These are phyloP conservation scores for Tetrapyrgos nigripes DNA, from an alignment of 1,284 basidiomycete species.

Conservation along the genomic window DNA sequence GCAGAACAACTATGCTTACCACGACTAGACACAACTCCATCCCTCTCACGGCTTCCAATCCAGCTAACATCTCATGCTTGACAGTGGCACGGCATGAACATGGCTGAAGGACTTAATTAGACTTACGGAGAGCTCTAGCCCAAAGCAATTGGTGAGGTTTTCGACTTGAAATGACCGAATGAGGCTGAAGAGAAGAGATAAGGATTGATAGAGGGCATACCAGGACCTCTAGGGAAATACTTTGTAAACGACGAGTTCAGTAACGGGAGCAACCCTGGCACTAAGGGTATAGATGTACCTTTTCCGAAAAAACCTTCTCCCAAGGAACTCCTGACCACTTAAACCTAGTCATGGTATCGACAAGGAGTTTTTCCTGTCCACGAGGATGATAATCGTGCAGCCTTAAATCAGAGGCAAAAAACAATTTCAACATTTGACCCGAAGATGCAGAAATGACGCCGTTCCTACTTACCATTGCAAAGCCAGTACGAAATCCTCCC, in stretches of 20 bases:
- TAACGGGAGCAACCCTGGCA: background rate
- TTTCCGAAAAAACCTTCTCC: conserved; percentile 44
- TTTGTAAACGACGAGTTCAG: background rate
- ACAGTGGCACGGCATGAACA: conserved; percentile 49
- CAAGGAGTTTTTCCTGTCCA: conserved; percentile 55
- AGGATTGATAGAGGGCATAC: background rate
- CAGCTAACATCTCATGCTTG: conserved; percentile 51
- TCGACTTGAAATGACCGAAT: conserved; percentile 30
- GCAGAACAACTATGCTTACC: conserved; percentile 31
- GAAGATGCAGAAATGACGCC: background rate
- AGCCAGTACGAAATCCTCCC: conserved; percentile 63
- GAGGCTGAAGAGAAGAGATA: background rate
- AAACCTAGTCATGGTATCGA: conserved; percentile 61
- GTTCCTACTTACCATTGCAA: conserved; percentile 58
- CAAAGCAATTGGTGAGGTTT: conserved; percentile 41
- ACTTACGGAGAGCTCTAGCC: conserved; percentile 18
- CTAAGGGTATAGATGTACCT: no score
- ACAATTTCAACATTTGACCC: background rate
- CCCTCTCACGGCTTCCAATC: conserved; percentile 45
- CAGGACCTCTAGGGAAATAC: conserved; percentile 23
- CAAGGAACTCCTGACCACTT: conserved; percentile 60
- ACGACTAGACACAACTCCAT: conserved; percentile 51
- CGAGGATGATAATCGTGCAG: conserved; percentile 58
- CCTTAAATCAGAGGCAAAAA: conserved; percentile 34
- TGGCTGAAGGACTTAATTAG: background rate